Percentiles rank a stretch among this genome's conserved stretches.
These are phyloP conservation scores for Daldinia childiae DNA, from an alignment of 495 filamentous ascomycete genomes.

Conservation along the genomic window DNA sequence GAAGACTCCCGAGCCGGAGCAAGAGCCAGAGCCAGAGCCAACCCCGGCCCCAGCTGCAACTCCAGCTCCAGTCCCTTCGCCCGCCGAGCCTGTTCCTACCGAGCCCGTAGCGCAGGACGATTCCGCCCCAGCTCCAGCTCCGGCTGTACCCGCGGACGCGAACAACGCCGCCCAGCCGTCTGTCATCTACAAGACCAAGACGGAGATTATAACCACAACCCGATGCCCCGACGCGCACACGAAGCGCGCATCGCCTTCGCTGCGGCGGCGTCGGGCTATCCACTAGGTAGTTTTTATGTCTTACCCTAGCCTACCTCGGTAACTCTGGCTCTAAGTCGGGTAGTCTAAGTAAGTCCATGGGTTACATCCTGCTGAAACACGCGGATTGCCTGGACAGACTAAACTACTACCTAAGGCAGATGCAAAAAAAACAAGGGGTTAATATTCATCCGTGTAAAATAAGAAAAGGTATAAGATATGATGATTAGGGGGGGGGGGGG, in stretches of 20 bases:
- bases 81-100: not conserved
- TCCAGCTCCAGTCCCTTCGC: not conserved
- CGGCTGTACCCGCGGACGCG: not conserved
- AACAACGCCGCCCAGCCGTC: not conserved
- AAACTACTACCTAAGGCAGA: not conserved
- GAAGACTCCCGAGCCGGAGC: not conserved
- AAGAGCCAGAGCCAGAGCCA: not conserved
- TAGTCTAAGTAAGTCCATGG: not conserved
- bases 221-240: not conserved
- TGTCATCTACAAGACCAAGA: constrained; percentile 2
- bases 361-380: not conserved
- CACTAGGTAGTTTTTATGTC: not conserved
- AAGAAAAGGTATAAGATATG: too few relatives aligned
- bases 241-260: not conserved
- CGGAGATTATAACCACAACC: not conserved
- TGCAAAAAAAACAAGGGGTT: not conserved
- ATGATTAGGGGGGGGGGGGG: not conserved
- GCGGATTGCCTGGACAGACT: not conserved
- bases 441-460: not conserved
- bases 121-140: not conserved
- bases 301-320: too few relatives aligned
- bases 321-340: too few relatives aligned
- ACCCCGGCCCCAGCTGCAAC: not conserved
- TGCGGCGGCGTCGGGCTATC: not conserved
- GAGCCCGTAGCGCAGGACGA: not conserved